Evolutionary conservation across 106 monocot genomes (phyloP), one percentile per base, ranked within the genome.

Genomic region (Ottelia alismoides): DNA sequence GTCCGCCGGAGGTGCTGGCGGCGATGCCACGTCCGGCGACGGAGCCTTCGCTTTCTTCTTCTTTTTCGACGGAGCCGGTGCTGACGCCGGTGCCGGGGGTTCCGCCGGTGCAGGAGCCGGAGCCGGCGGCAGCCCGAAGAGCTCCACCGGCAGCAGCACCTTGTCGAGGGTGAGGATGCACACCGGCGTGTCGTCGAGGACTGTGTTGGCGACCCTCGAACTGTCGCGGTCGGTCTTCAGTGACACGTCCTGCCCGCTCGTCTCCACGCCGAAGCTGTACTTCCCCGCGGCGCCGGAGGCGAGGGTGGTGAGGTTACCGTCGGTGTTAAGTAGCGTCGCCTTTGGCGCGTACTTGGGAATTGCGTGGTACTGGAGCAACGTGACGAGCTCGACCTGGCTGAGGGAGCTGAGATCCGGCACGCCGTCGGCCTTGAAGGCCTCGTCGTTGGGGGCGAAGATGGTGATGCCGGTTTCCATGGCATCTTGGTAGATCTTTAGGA

Each of bases 311-410:
- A 90, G 53, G 1, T 31, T 29, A 0, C 58, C 60, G 1, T 26
- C 56, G 7, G 46, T 14, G 18, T 52, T 43, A 72, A 77, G 80
- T 2, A 90, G 73, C 1, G 84, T 67, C 3, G 64, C 74, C 49
- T 78, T 80, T 25, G 89, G 84, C 6, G 51, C 31, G 72, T 90
- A 90, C 27, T 62, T 23, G 11, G 84, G 76, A 18, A 80, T 30
- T 30, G 80, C 89, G 63, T 90, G 89, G 67, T 74, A 90, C 77
- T 84, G 74, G 21, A 90, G 76, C 20, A 90, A 54, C 0, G 83
- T 71, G 22, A 90, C 89, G 4, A 84, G 71, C 31, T 80, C 84
- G 44, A 77, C 84, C 49, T 70, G 73, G 60, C 65, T 62, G 45
- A 84, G 69, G 40, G 40, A 6, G 40, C 40, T 43, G 40, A 16